These are phyloP conservation scores for Chlamydomonas incerta DNA, from an alignment of 139 green algal species.

Conservation along the genomic window DNA sequence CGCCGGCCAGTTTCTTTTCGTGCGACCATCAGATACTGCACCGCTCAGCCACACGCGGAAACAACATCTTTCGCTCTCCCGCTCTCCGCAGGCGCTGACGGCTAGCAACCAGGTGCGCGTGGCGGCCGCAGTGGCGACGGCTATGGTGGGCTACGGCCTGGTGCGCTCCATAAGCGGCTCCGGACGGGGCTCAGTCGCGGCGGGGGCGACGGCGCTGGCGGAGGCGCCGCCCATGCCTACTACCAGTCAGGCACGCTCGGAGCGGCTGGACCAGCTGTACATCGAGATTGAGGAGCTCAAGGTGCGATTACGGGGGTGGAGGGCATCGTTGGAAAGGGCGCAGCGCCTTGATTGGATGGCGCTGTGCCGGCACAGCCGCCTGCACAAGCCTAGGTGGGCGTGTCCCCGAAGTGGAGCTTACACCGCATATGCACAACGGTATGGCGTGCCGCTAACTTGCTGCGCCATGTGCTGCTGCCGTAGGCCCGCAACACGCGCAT, in stretches of 20 bases:
- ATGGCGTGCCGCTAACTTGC: no score
- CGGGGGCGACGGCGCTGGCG: not conserved
- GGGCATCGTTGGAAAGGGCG: not conserved
- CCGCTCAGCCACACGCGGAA: no score
- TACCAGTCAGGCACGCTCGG: not conserved
- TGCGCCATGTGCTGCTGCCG: not conserved
- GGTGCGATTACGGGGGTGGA: not conserved
- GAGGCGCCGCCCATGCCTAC: not conserved
- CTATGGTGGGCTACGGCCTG: slow-evolving; percentile 25
- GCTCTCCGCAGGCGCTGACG: no score
- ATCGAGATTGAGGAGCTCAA: slow-evolving; percentile 7
- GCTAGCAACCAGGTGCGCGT: not conserved
- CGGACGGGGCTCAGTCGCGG: not conserved
- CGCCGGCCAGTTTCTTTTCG: not conserved
- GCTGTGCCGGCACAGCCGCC: no score
- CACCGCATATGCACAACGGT: no score
- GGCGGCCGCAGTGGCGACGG: not conserved
- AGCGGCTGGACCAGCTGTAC: slow-evolving; percentile 23
- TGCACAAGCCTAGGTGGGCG: no score
- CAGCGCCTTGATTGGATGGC: no score
- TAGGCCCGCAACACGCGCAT: not conserved
- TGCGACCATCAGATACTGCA: no score
- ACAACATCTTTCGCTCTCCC: no score
- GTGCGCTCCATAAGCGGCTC: not conserved
- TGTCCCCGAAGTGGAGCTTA: no score